Evolutionary conservation across 257 asterid species (phyloP).

Genomic region (Penstemon newberryi): DNA sequence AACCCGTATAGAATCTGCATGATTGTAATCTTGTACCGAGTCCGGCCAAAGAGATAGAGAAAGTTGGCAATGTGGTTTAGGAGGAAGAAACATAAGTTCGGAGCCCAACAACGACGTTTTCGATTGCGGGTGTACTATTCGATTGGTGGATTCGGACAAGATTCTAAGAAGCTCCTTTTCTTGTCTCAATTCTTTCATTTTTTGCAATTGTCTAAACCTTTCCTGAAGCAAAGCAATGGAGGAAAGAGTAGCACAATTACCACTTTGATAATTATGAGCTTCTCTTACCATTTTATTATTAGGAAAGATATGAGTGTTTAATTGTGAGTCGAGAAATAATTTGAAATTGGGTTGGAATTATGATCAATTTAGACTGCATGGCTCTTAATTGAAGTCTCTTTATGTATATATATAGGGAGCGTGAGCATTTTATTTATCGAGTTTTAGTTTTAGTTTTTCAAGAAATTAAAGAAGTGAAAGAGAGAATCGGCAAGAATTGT

Average conservation of each 20-base stretch:
- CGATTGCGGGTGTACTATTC: background rate
- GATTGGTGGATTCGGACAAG: constrained; percentile 26
- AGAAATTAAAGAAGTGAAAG: constrained; percentile 23
- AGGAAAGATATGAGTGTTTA: background rate
- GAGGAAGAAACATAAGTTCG: background rate
- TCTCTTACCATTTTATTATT: constrained; percentile 34
- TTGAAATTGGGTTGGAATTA: background rate
- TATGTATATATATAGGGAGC: constrained; percentile 6
- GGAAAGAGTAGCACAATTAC: constrained; percentile 28
- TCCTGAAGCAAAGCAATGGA: constrained; percentile 55
- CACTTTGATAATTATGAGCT: constrained; percentile 4
- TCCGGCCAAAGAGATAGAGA: constrained; percentile 31
- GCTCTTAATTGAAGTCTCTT: background rate
- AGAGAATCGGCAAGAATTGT: constrained; percentile 47
- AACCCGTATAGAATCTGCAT: background rate
- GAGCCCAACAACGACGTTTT: constrained; percentile 12
- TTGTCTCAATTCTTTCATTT: constrained; percentile 50
- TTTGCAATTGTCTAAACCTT: constrained; percentile 51
- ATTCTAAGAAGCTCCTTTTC: constrained; percentile 39
- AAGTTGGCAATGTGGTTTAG: constrained; percentile 21
- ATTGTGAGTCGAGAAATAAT: background rate
- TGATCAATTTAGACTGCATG: constrained; percentile 27
- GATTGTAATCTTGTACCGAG: background rate
- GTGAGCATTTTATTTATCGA: background rate
- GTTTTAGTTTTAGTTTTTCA: constrained; percentile 19